Evolutionary conservation across 208 protist genomes (phyloP), one percentile per base, ranked within the genome.

Genomic region (Trypanosoma caninum): DNA sequence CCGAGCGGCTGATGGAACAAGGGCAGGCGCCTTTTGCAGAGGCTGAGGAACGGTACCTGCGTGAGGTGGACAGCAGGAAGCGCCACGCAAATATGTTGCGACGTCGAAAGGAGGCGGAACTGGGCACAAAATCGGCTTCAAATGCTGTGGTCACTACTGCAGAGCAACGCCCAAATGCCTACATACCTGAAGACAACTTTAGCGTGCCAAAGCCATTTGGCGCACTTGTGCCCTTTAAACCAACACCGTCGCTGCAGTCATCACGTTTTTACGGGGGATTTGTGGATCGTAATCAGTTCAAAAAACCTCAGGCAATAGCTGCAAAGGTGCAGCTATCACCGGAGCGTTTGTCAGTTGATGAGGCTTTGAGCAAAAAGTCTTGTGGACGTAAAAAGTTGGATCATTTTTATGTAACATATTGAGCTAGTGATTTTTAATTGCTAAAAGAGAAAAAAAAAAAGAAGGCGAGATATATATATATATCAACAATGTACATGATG

Each of bases 171-270:
- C 79, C 88, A 4, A 95, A 93, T 59, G 83, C 93, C 7, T 97
- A 97, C 61, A 87, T 97, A n/a, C 90, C 90, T 2, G 77, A 96
- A 20, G 76, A 87, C 47, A 84, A 84, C n/a, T 55, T 97, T 8
- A 74, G 78, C n/a, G 68, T 97, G 5, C 88, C 93, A 7, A 83
- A 84, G 18, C 93, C 93, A 23, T 97, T 87, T 62, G 88, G 90
- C 20, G 58, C 82, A 7, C 77, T 87, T 34, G 72, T 82, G 0
- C 87, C 90, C 6, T 92, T 94, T 63, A 84, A 67, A 34, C 76
- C 80, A 2, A 58, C 50, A 52, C 46, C 55, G 11, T 33, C 20
- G 4, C 14, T 44, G 20, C 64, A 70, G 18, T 56, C 64, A 28
- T 63, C 56, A 57, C 54, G 64, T 18, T 70, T 59, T 63, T 70